A percentile compares a stretch with the other conserved stretches of the same genome.
phyloP scores from a whole-genome alignment of 345 rosid genomes.

The Sisymbrium irio region DNA sequence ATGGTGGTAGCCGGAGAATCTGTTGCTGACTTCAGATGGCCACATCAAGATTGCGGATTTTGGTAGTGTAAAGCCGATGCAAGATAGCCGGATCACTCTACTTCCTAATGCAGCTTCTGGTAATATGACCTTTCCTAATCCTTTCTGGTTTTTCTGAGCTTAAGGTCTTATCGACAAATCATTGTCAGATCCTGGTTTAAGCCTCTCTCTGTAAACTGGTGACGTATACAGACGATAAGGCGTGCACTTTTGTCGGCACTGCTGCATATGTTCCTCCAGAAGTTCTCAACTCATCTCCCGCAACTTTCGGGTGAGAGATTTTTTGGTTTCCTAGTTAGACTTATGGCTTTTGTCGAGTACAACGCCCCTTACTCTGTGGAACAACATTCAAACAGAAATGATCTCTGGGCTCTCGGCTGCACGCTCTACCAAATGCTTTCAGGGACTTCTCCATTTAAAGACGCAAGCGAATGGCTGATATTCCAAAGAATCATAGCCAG shows the following conservation, averaged over 20 bases:
- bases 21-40: conserved; percentile 76
- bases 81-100: conserved; percentile 84
- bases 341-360: conserved; percentile 11
- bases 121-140: conserved; percentile 23
- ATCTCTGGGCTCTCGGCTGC: conserved; percentile 99
- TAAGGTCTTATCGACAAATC: conserved; percentile 9
- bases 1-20: conserved; percentile 93
- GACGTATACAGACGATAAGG: conserved; percentile 76
- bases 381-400: conserved; percentile 71
- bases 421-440: conserved; percentile 99
- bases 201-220: conserved; percentile 16
- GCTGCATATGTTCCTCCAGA: conserved; percentile 99
- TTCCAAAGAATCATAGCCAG: conserved; percentile 95
- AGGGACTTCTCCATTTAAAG: conserved; percentile 97
- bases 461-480: conserved; percentile 97
- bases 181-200: conserved; percentile 28
- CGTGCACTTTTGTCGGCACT: conserved; percentile 88
- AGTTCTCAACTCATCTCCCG: conserved; percentile 97
- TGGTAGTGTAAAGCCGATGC: conserved; percentile 99
- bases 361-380: conserved; percentile 29
- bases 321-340: conserved; percentile 15
- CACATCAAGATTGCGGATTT: conserved; percentile 96
- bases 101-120: conserved; percentile 98
- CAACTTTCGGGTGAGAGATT: conserved; percentile 82
- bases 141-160: conserved; percentile 9